Base-by-base conservation (phyloP, 139 green algal species). In the Dunaliella primolecta region DNA sequence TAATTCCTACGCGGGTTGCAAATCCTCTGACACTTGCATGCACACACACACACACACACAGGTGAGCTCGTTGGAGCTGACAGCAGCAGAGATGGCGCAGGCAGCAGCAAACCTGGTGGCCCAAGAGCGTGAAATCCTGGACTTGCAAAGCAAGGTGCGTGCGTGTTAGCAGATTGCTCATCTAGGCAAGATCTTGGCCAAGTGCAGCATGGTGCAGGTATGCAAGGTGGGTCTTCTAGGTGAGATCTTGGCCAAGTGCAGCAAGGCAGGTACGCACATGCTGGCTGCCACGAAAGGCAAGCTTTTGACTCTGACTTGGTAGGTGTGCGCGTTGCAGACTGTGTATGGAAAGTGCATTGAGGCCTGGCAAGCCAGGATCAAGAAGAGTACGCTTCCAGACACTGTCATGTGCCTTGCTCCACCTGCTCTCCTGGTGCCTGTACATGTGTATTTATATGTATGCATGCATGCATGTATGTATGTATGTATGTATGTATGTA, bases 21-120 rank as follows among this genome's bases (percentile, higher is more conserved):
- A n/a, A n/a, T n/a, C n/a, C n/a, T n/a, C n/a, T n/a, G n/a, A n/a
- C n/a, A n/a, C n/a, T n/a, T n/a, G n/a, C n/a, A n/a, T n/a, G n/a
- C n/a, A n/a, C n/a, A n/a, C n/a, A n/a, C n/a, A n/a, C n/a, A n/a
- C n/a, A n/a, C 11, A 21, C 78, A 75, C 36, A 23, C 78, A 57
- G n/a, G 92, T 95, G 1, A 88, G 89, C 29, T 86, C 88, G 7
- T 90, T 98, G 82, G 95, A 98, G 89, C 85, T 93, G 38, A 94
- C 96, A 24, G 96, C 95, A 3, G 91, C 91, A 25, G 95, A 98
- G 83, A 97, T 98, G 92, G 90, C 93, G 0, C 83, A 93, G 55
- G 95, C 95, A 33, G 96, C 96, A 0, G 88, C 90, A 23, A 34
- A 91, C 30, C 88, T 98, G 36, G 95, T 98, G 36, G 81, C 89